Percentiles rank a stretch among this genome's conserved stretches.
Conservation (phyloP, 805 yeast species). For the Tetrapisispora fleetii region DNA sequence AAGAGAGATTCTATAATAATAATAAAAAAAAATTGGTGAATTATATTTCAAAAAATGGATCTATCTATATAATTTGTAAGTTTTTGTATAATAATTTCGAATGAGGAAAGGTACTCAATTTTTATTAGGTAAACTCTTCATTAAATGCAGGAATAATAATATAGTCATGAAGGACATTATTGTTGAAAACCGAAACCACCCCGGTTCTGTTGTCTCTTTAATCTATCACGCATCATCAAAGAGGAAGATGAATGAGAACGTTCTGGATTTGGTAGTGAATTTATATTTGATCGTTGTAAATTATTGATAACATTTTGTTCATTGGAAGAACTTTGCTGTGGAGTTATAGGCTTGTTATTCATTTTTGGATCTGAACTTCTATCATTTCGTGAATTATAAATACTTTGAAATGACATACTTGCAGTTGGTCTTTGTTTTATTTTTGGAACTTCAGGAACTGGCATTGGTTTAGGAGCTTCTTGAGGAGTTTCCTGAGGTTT, state of each 20-base stretch:
- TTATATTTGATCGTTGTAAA: neutral
- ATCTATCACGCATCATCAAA: constrained; percentile 24
- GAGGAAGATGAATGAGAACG: constrained; percentile 11
- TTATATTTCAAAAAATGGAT: neutral
- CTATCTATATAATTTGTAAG: neutral
- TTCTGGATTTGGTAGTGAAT: neutral
- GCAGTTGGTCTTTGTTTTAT: constrained; percentile 7
- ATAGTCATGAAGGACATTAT: neutral
- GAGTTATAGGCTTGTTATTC: neutral
- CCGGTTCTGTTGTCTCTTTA: constrained; percentile 15
- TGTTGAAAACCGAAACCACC: neutral
- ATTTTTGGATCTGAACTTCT: neutral
- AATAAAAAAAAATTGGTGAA: neutral
- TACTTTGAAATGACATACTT: constrained; percentile 21
- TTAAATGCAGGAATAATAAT: neutral
- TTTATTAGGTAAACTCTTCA: neutral
- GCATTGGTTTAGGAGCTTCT: too few relatives aligned
- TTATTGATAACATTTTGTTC: neutral
- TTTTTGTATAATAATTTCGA: neutral
- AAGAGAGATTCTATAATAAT: constrained; percentile 16
- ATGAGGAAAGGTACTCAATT: neutral
- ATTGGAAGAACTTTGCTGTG: too few relatives aligned
- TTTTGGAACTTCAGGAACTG: neutral
- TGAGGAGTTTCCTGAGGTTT: neutral
- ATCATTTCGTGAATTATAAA: constrained; percentile 8